Evolutionary conservation across 257 asterid genomes (phyloP), one percentile per base, ranked within the genome.

Genomic region (Rubia yunnanensis): DNA sequence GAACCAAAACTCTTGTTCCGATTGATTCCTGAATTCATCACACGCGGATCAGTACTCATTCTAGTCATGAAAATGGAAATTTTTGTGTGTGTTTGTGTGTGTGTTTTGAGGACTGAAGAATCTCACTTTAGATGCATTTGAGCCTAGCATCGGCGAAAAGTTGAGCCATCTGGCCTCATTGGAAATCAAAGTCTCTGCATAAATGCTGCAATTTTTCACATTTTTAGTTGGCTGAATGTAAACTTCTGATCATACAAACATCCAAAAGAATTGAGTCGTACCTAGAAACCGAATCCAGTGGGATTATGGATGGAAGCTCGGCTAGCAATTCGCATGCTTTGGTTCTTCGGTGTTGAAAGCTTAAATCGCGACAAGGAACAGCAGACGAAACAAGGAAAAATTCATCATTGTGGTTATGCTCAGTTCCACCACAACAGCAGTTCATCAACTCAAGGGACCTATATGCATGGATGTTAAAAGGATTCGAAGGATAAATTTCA

Each of bases 391-490:
- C 78, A 31, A 74, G 68, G 65, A 83, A 80, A 35, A 73, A 54
- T 50, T 76, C 73, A 46, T 78, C 89, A 55, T 63, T 75, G 63
- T 72, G 70, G 0, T 32, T 58, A 34, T 69, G 72, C 72, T 79
- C 85, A 56, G 77, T 70, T 69, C 96, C 98, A 60, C 77, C 98
- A 74, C 96, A 91, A 64, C 92, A 86, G 63, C 98, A 91, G 58
- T 79, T 86, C 78, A 77, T 73, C 94, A 87, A 83, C 83, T 91
- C 96, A 63, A 91, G 83, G 56, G 82, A 79, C 83, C 95, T 89
- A 69, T 26, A 69, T 44, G 20, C 48, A 27, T 23, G 41, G n/a
- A 18, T 15, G 57, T 50, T 50, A 32, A n/a, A 8, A 32, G 27
- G 46, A 32, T 18, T 59, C 4, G 9, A 50, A 20, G 27, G 57